Conservation (phyloP, 2,329 filamentous ascomycete genomes). For the Sporothrix inflata region DNA sequence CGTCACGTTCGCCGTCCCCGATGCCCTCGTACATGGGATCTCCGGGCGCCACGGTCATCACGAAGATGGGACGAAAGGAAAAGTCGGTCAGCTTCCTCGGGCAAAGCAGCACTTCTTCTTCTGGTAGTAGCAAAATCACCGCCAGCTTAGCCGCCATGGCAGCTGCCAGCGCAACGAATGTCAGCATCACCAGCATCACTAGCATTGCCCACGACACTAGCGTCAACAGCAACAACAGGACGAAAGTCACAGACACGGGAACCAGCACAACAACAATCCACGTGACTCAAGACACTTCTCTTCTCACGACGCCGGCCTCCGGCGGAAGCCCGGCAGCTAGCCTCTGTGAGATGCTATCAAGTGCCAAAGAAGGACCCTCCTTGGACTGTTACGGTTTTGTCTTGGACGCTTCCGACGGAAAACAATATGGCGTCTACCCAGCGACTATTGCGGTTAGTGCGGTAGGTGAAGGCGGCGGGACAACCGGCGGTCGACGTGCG, state of each 20-base stretch:
- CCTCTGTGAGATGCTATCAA: background rate
- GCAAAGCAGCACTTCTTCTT: background rate
- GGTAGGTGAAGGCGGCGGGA: no score
- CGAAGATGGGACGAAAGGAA: background rate
- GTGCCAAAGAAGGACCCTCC: background rate
- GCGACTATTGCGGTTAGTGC: no score
- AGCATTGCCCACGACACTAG: no score
- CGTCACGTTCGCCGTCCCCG: background rate
- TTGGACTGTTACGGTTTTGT: background rate
- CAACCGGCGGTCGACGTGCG: no score
- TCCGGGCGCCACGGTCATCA: background rate
- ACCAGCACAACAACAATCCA: background rate
- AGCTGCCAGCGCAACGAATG: no score
- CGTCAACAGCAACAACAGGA: no score
- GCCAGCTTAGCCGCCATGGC: no score
- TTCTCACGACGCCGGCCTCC: background rate
- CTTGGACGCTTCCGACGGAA: background rate
- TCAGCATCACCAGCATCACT: background rate
- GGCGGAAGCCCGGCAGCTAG: background rate
- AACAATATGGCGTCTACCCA: background rate
- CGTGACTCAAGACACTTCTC: background rate
- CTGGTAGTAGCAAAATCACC: no score
- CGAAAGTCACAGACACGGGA: background rate
- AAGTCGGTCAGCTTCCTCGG: slow-evolving; percentile 7
- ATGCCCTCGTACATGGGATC: no score